Conservation (phyloP, 768 basidiomycete genomes). For the Cyclocybe aegerita region DNA sequence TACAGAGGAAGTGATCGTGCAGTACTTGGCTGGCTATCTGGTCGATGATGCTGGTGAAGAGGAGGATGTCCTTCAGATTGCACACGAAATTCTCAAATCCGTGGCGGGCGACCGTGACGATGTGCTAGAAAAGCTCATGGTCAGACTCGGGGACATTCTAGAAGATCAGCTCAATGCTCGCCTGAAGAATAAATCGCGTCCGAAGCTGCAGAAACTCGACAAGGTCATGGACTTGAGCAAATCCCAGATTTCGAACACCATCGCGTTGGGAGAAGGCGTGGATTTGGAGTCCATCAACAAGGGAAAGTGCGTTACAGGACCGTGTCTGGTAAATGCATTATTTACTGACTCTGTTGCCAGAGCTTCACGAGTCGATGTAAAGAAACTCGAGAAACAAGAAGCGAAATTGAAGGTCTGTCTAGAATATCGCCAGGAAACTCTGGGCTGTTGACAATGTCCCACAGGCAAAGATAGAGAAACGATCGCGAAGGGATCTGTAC, state of each 20-base stretch:
- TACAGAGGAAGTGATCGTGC: constrained; percentile 82
- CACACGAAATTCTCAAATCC: constrained; percentile 74
- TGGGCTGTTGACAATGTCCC: constrained; percentile 2
- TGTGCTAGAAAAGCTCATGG: constrained; percentile 67
- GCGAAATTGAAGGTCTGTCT: constrained; percentile 80
- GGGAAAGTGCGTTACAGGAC: constrained; percentile 67
- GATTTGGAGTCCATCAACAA: constrained; percentile 92
- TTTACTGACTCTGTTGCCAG: constrained; percentile 35
- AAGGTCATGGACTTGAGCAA: constrained; percentile 90
- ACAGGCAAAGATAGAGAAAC: constrained; percentile 96
- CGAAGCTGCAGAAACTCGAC: constrained; percentile 74
- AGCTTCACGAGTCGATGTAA: constrained; percentile 89
- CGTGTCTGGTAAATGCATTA: constrained; percentile 4
- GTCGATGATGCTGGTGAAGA: constrained; percentile 89
- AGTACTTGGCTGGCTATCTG: constrained; percentile 85
- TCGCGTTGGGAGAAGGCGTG: constrained; percentile 78
- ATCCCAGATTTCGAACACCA: constrained; percentile 74
- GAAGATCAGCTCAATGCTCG: constrained; percentile 63
- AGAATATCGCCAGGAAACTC: constrained; percentile 1
- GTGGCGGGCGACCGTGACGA: constrained; percentile 61
- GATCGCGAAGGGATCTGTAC: constrained; percentile 86
- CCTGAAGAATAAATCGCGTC: constrained; percentile 56
- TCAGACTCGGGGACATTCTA: constrained; percentile 58
- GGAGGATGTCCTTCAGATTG: constrained; percentile 80
- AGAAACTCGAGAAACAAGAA: constrained; percentile 96